Percentiles rank a stretch among this genome's conserved stretches.
phyloP scores from a whole-genome alignment of 495 filamentous ascomycete species.

The Terfezia boudieri region DNA sequence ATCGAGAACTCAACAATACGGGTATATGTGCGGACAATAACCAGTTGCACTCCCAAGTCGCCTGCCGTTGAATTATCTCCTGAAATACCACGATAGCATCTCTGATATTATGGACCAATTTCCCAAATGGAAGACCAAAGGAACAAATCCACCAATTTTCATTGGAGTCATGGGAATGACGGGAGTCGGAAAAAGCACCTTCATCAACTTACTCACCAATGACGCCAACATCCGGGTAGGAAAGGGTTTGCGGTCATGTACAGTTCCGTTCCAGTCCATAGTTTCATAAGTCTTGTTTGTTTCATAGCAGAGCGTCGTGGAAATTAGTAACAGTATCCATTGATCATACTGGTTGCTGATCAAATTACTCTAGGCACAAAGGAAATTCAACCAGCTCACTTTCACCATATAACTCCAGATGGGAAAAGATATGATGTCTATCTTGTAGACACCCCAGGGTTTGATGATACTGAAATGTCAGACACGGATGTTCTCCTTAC shows the following conservation, averaged over 20 bases:
- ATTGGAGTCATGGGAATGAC: slow-evolving; percentile 20
- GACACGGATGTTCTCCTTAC: slow-evolving; percentile 17
- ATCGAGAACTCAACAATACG: too few species aligned
- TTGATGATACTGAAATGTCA: slow-evolving; percentile 18
- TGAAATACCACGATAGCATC: too few species aligned
- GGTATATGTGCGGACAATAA: too few species aligned
- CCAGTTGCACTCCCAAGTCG: neutral
- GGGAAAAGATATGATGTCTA: neutral
- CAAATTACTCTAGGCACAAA: slow-evolving; percentile 4
- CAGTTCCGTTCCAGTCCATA: too few species aligned
- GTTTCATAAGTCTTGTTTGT: too few species aligned
- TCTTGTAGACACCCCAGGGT: slow-evolving; percentile 21
- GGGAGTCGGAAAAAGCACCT: slow-evolving; percentile 17
- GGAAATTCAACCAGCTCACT: neutral
- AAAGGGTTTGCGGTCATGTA: slow-evolving; percentile 6
- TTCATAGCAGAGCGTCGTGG: too few species aligned
- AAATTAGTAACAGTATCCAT: too few species aligned
- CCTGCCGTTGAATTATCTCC: neutral
- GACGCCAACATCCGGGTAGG: slow-evolving; percentile 9
- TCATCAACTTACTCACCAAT: slow-evolving; percentile 5
- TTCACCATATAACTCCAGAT: neutral
- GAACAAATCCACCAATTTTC: slow-evolving; percentile 5
- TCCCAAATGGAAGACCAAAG: too few species aligned
- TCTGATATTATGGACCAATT: too few species aligned
- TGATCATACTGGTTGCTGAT: too few species aligned